Percentiles rank a stretch among this genome's conserved stretches.
phyloP scores from a whole-genome alignment of 148 eudicot genomes.

The Pharnaceum exiguum region DNA sequence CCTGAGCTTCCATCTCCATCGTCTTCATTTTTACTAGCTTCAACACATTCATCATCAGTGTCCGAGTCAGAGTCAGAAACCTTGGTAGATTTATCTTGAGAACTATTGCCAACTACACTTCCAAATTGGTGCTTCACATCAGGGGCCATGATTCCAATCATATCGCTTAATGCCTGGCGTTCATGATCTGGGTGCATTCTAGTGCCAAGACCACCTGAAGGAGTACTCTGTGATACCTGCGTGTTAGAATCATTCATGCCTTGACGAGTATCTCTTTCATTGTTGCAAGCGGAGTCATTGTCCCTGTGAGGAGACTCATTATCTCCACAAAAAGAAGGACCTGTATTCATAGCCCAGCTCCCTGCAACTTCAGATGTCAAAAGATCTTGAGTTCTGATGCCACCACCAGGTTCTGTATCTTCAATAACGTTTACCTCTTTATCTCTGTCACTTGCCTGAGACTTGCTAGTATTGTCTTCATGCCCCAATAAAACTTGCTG shows the following conservation, averaged over 20 bases:
- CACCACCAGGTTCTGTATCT: slow-evolving; percentile 50
- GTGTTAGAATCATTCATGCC: slow-evolving; percentile 39
- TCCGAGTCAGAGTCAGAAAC: slow-evolving; percentile 63
- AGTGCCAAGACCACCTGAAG: slow-evolving; percentile 26
- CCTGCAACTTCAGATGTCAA: slow-evolving; percentile 87
- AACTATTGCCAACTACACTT: slow-evolving; percentile 23
- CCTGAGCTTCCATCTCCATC: slow-evolving; percentile 22
- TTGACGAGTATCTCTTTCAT: slow-evolving; percentile 24
- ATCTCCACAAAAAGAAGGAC: slow-evolving; percentile 74
- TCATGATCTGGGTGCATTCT: slow-evolving; percentile 33
- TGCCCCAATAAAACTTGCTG: slow-evolving; percentile 23
- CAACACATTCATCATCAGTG: slow-evolving; percentile 47
- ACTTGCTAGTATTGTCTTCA: slow-evolving; percentile 26
- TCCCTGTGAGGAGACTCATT: slow-evolving; percentile 49
- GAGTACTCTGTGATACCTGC: slow-evolving; percentile 44
- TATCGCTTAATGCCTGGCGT: slow-evolving; percentile 53
- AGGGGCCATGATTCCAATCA: slow-evolving; percentile 87
- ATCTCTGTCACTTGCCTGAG: slow-evolving; percentile 20
- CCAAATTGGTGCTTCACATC: slow-evolving; percentile 66
- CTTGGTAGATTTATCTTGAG: slow-evolving; percentile 27
- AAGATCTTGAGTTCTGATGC: slow-evolving; percentile 68
- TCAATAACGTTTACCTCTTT: slow-evolving; percentile 35
- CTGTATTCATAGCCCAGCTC: slow-evolving; percentile 84
- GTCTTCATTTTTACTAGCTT: slow-evolving; percentile 29
- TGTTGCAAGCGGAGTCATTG: slow-evolving; percentile 12